Percentiles rank a stretch among this genome's conserved stretches.
Conservation (phyloP, 306 rosid species). For the Prunus fruticosa region DNA sequence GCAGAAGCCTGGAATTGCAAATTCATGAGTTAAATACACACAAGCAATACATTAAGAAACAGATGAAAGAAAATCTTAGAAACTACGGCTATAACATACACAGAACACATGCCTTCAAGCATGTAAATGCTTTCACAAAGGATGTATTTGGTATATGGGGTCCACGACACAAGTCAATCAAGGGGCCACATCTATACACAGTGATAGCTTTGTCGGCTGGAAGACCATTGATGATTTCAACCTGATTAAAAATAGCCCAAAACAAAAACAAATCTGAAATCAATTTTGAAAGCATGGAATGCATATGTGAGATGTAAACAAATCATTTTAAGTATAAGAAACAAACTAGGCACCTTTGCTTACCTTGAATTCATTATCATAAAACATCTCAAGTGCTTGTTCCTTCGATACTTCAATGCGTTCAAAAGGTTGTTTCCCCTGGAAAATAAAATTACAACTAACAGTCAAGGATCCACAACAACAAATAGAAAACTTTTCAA, state of each 20-base stretch:
- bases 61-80: background rate
- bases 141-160: slow-evolving; percentile 97
- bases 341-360: slow-evolving; percentile 22
- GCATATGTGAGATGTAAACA: slow-evolving; percentile 11
- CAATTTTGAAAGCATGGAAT: slow-evolving; percentile 10
- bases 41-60: too few relatives aligned
- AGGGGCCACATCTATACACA: slow-evolving; percentile 93
- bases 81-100: slow-evolving; percentile 1
- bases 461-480: background rate
- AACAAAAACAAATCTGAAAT: slow-evolving; percentile 7
- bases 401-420: slow-evolving; percentile 89
- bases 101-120: slow-evolving; percentile 57
- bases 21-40: background rate
- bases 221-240: slow-evolving; percentile 89
- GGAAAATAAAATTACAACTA: slow-evolving; percentile 14
- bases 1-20: slow-evolving; percentile 82
- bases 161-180: slow-evolving; percentile 94
- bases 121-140: slow-evolving; percentile 85
- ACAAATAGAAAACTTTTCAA: background rate
- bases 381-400: slow-evolving; percentile 82
- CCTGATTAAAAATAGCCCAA: slow-evolving; percentile 41
- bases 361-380: slow-evolving; percentile 85
- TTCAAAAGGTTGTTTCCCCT: slow-evolving; percentile 91
- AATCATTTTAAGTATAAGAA: background rate
- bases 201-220: slow-evolving; percentile 90